A percentile compares a stretch with the other conserved stretches of the same genome.
Conservation (phyloP, 441 rosid genomes). For the Adansonia rubrostipa region DNA sequence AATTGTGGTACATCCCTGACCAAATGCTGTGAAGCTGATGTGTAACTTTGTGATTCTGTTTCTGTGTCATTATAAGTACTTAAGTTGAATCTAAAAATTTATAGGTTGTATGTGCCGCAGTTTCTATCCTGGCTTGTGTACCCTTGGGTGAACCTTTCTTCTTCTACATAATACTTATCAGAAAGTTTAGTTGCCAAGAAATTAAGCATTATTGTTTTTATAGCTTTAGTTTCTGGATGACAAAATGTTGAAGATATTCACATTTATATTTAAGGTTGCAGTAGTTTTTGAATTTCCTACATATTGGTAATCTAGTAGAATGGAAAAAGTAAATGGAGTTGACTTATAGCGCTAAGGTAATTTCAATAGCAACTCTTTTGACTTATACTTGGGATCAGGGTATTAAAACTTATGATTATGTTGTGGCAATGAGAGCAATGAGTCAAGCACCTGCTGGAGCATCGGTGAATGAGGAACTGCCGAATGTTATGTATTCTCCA, state of each 20-base stretch:
- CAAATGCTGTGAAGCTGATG: slow-evolving; percentile 14
- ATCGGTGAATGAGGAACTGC: slow-evolving; percentile 60
- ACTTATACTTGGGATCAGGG: slow-evolving; percentile 41
- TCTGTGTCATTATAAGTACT: slow-evolving; percentile 22
- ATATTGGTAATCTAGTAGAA: not conserved
- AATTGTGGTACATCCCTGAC: slow-evolving; percentile 57
- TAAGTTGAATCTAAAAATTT: slow-evolving; percentile 29
- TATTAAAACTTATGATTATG: slow-evolving; percentile 73
- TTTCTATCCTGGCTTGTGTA: slow-evolving; percentile 64
- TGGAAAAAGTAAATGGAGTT: slow-evolving; percentile 11
- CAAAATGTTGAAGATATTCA: not conserved
- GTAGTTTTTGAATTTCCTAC: not conserved
- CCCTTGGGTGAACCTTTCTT: slow-evolving; percentile 74
- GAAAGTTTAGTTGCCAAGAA: slow-evolving; percentile 49
- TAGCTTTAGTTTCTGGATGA: not conserved
- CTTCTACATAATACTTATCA: slow-evolving; percentile 64
- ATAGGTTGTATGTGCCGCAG: slow-evolving; percentile 64
- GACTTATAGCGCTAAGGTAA: not conserved
- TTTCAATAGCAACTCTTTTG: not conserved
- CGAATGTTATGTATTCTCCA: slow-evolving; percentile 60
- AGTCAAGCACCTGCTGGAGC: slow-evolving; percentile 72
- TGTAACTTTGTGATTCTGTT: not conserved
- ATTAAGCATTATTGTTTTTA: slow-evolving; percentile 22
- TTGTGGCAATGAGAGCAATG: slow-evolving; percentile 80
- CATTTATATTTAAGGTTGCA: slow-evolving; percentile 7